A percentile compares a stretch with the other conserved stretches of the same genome.
These are phyloP conservation scores for Ophiocordyceps camponoti-leonardi DNA, from an alignment of 2,329 filamentous ascomycete species.

Conservation along the genomic window DNA sequence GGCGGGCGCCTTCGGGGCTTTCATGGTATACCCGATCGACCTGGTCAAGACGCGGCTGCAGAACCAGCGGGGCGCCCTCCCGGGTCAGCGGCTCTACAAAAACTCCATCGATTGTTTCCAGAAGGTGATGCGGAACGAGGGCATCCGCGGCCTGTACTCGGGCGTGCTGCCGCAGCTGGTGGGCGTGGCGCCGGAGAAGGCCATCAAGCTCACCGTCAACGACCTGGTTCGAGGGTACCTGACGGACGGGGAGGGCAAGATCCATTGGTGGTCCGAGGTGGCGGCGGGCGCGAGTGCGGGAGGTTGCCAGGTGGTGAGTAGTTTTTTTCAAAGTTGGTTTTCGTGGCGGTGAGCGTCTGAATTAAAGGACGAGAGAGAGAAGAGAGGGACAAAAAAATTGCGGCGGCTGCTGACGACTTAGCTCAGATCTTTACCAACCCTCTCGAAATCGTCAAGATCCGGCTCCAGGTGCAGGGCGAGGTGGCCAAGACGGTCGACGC, in stretches of 20 bases:
- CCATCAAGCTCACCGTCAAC: slow-evolving; percentile 97
- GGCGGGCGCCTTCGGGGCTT: slow-evolving; percentile 92
- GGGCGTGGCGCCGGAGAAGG: slow-evolving; percentile 97
- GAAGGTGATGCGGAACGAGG: slow-evolving; percentile 89
- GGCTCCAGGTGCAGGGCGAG: slow-evolving; percentile 92
- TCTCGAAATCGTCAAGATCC: slow-evolving; percentile 97
- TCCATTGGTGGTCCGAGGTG: slow-evolving; percentile 56
- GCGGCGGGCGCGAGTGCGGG: slow-evolving; percentile 80
- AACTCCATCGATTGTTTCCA: slow-evolving; percentile 91
- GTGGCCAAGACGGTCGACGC: slow-evolving; percentile 74
- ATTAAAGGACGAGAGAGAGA: not conserved
- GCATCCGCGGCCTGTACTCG: slow-evolving; percentile 77
- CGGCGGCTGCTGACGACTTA: not conserved
- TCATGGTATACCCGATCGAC: slow-evolving; percentile 99
- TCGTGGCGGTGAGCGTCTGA: not conserved
- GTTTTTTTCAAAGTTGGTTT: slow-evolving; percentile 1
- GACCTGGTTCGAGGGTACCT: slow-evolving; percentile 69
- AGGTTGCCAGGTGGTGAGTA: slow-evolving; percentile 88
- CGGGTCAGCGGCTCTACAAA: slow-evolving; percentile 83
- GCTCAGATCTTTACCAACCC: slow-evolving; percentile 84
- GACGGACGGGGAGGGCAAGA: slow-evolving; percentile 59
- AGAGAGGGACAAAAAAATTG: not conserved
- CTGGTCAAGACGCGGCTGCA: slow-evolving; percentile 97
- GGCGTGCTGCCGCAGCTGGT: slow-evolving; percentile 90
- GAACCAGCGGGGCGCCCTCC: slow-evolving; percentile 73